Evolutionary conservation across 208 protist genomes (phyloP).

Genomic region (Acanthamoeba sp.): DNA sequence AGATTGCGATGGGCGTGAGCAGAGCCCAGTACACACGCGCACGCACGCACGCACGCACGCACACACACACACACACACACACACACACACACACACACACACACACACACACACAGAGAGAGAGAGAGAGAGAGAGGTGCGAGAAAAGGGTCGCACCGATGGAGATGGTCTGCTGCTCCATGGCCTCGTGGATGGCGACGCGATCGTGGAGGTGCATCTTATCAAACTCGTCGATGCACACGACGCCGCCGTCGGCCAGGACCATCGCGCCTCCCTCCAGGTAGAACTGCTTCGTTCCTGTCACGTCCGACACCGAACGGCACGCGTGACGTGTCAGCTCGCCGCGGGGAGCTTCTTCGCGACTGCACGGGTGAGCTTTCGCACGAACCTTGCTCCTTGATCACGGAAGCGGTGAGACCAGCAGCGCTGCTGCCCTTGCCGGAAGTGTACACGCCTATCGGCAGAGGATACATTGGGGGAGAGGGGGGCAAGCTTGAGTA

Average conservation of each 20-base stretch:
- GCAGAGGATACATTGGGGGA: slow-evolving; percentile 89
- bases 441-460: slow-evolving; percentile 97
- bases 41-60: too few relatives aligned
- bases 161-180: slow-evolving; percentile 99
- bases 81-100: too few relatives aligned
- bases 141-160: too few relatives aligned
- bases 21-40: too few relatives aligned
- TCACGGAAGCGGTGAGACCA: slow-evolving; percentile 94
- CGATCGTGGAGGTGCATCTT: slow-evolving; percentile 99
- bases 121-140: too few relatives aligned
- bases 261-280: slow-evolving; percentile 99
- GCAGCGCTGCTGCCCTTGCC: slow-evolving; percentile 97
- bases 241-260: slow-evolving; percentile 99
- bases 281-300: slow-evolving; percentile 95
- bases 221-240: slow-evolving; percentile 99
- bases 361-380: slow-evolving; percentile 38
- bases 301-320: neutral
- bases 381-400: slow-evolving; percentile 86
- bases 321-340: neutral
- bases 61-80: too few relatives aligned
- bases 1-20: too few relatives aligned
- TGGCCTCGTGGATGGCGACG: slow-evolving; percentile 99
- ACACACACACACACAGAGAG: too few relatives aligned
- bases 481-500: slow-evolving; percentile 82
- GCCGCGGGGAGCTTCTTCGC: neutral